phyloP scores from a whole-genome alignment of 2,329 filamentous ascomycete species.

The Colletotrichum destructivum region DNA sequence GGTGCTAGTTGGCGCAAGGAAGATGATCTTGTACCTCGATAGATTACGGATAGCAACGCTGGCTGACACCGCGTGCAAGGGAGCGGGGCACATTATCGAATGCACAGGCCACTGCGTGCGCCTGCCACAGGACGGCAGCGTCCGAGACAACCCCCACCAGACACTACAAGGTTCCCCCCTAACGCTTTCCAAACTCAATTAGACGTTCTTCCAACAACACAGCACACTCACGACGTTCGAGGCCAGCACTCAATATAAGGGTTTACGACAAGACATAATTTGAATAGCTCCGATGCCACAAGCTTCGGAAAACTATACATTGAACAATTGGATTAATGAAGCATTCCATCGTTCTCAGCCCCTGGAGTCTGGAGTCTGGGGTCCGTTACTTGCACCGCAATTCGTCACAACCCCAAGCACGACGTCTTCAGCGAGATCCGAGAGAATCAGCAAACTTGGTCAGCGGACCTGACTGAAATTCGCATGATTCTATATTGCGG shows the following conservation, averaged over 20 bases:
- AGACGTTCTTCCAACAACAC: slow-evolving; percentile 34
- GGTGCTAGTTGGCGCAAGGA: too few species aligned
- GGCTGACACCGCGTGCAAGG: neutral
- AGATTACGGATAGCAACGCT: neutral
- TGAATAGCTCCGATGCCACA: neutral
- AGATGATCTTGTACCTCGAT: neutral
- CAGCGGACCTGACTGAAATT: neutral
- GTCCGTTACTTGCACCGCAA: neutral
- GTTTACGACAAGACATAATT: too few species aligned
- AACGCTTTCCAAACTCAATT: slow-evolving; percentile 22
- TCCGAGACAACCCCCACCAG: slow-evolving; percentile 16
- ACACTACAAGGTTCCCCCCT: slow-evolving; percentile 14
- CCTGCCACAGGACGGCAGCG: slow-evolving; percentile 20
- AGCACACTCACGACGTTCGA: neutral
- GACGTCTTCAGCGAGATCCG: neutral
- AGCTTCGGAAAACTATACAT: neutral
- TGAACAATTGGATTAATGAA: neutral
- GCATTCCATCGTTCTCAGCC: neutral
- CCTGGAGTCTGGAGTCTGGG: too few species aligned
- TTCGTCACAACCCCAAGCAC: neutral
- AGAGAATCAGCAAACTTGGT: neutral
- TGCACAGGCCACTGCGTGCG: slow-evolving; percentile 9
- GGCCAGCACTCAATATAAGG: neutral
- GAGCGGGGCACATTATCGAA: slow-evolving; percentile 4
- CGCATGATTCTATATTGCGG: too few species aligned